Evolutionary conservation across 2,329 filamentous ascomycete genomes (phyloP).

Genomic region (Botrytis paeoniae): DNA sequence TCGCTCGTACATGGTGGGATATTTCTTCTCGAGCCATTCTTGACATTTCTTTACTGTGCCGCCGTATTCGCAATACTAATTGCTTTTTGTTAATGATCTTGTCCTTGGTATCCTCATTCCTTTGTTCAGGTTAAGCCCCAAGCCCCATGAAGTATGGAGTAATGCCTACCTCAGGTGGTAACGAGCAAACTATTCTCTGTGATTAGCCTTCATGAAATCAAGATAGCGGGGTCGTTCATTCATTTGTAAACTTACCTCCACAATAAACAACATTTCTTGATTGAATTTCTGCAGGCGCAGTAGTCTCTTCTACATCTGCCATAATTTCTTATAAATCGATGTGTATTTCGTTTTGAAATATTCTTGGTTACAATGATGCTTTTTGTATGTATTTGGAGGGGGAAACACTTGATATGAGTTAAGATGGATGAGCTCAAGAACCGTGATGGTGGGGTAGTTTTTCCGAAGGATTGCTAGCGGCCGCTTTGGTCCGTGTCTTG

Average conservation of each 20-base stretch:
- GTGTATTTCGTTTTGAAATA: too few relatives aligned
- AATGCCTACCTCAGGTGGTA: constrained; percentile 59
- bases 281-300: constrained; percentile 33
- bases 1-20: constrained; percentile 69
- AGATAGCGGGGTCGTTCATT: constrained; percentile 4
- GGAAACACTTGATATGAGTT: background rate
- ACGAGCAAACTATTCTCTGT: constrained; percentile 53
- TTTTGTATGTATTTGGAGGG: background rate
- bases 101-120: background rate
- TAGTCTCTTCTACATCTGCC: constrained; percentile 32
- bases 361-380: background rate
- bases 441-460: constrained; percentile 18
- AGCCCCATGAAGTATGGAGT: background rate
- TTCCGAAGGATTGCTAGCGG: background rate
- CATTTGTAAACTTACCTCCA: constrained; percentile 32
- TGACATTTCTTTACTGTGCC: constrained; percentile 95
- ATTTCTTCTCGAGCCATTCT: constrained; percentile 81
- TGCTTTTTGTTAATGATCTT: constrained; percentile 20
- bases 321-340: constrained; percentile 24
- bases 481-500: background rate
- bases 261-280: constrained; percentile 37
- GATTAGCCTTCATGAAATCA: background rate
- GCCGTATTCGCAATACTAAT: constrained; percentile 97
- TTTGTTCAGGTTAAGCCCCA: background rate
- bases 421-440: background rate